Evolutionary conservation across 805 yeast genomes (phyloP), one percentile per base, ranked within the genome.

Genomic region (Kuraishia capsulata): DNA sequence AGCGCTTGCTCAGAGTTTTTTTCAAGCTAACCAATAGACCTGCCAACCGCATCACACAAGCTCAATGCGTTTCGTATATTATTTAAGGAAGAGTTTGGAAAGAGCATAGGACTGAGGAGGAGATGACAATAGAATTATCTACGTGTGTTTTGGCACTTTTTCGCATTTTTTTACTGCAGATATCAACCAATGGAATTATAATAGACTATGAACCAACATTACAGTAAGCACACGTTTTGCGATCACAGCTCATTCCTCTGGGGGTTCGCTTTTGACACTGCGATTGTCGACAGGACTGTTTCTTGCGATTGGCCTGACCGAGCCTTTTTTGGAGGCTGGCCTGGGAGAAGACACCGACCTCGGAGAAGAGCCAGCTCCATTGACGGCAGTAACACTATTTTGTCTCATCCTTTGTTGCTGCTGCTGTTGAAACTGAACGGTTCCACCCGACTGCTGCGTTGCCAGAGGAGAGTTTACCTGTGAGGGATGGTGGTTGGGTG

Each of bases 51-150:
- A 1, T 39, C 48, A 17, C 88, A 82, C 32, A 78, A 70, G 49
- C 48, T 71, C 33, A 78, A 72, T 40, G 90, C 90, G 0, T 80
- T 66, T 48, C 55, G 79, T 29, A 48, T 70, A 13, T 49, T 83
- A 13, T 80, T 82, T 58, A 54, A 61, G 47, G 78, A 78, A 42
- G 92, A 83, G 52, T 44, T 80, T 50, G 72, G 76, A 45, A 57
- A 67, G 20, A 56, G 72, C 1, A 62, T 81, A 43, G 73, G 82
- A 2, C 52, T 81, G 1, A 53, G 57, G 16, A 54, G 59, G 42
- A 57, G 45, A 40, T 14, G 10, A 11, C 26, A 8, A 23, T 23
- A 11, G 10, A 11, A 23, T n/a, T n/a, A n/a, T n/a, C n/a, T n/a
- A n/a, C n/a, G n/a, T n/a, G n/a, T n/a, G n/a, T n/a, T n/a, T n/a